Conservation (phyloP, 2,329 filamentous ascomycete species). For the Aspergillus pseudoviridinutans region DNA sequence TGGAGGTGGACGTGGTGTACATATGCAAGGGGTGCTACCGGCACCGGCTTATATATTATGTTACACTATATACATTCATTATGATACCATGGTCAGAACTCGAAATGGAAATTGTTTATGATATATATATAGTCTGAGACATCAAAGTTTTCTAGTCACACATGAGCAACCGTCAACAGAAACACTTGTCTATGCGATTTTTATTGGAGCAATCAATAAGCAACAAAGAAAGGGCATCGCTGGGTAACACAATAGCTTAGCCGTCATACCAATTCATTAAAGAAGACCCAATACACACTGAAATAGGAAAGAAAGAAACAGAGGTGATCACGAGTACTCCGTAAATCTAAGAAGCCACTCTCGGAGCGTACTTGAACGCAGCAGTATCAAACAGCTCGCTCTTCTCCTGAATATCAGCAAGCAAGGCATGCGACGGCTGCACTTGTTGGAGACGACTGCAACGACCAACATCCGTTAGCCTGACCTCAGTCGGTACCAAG, state of each 20-base stretch:
- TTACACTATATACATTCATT: neutral
- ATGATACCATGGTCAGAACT: neutral
- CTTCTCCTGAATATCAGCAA: conserved; percentile 78
- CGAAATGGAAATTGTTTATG: neutral
- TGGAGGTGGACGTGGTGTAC: neutral
- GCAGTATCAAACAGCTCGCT: conserved; percentile 82
- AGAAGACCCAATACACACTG: conserved; percentile 13
- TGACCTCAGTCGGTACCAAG: no score
- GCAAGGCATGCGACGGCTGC: conserved; percentile 64
- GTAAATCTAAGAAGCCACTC: conserved; percentile 50
- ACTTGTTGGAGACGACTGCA: conserved; percentile 44
- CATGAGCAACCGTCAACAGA: neutral
- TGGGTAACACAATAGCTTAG: conserved; percentile 13
- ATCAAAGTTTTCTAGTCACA: neutral
- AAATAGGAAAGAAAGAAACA: conserved; percentile 5
- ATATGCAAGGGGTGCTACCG: neutral
- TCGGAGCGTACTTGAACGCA: conserved; percentile 79
- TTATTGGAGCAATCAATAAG: neutral
- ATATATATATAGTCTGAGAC: neutral
- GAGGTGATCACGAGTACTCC: neutral
- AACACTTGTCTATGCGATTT: neutral
- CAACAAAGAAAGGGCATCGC: conserved; percentile 4
- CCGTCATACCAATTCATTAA: conserved; percentile 18
- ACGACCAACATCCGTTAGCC: conserved; percentile 15
- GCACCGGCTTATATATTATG: neutral